Evolutionary conservation across 495 filamentous ascomycete species (phyloP).

Genomic region (Hyaloscypha finlandica): DNA sequence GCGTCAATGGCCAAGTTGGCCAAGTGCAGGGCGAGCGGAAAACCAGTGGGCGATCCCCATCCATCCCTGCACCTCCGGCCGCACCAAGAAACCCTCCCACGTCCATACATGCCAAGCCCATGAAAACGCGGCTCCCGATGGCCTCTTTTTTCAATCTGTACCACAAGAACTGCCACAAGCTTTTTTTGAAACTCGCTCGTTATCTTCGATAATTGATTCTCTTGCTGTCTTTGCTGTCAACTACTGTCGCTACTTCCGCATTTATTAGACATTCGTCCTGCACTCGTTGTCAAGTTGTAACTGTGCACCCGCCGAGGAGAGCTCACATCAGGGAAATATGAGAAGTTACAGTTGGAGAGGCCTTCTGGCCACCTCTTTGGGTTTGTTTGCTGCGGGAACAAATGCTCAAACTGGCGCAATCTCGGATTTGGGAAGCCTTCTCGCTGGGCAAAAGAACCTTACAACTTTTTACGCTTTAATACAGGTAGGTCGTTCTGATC

Average conservation of each 20-base stretch:
- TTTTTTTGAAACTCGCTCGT: neutral
- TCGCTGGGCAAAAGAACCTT: conserved; percentile 33
- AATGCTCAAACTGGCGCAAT: conserved; percentile 26
- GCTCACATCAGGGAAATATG: conserved; percentile 15
- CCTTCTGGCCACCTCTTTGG: conserved; percentile 16
- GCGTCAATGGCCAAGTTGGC: neutral
- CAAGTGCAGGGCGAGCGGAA: neutral
- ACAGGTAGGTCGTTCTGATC: conserved; percentile 31
- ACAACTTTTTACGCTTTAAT: conserved; percentile 39
- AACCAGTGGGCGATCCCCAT: neutral
- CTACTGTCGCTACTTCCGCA: conserved; percentile 3
- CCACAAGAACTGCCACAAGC: neutral
- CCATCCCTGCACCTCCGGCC: neutral
- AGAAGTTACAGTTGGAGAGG: conserved; percentile 19
- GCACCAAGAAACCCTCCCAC: too few relatives aligned
- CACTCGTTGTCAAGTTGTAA: conserved; percentile 4
- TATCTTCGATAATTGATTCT: neutral
- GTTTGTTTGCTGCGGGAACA: conserved; percentile 12
- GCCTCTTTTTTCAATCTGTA: neutral
- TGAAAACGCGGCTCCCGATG: neutral
- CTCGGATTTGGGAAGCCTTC: conserved; percentile 32
- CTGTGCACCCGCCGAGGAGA: neutral
- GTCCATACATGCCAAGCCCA: neutral
- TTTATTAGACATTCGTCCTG: neutral
- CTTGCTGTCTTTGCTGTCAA: neutral